These are phyloP conservation scores for Camellia sinensis DNA, from an alignment of 148 eudicot genomes.

Conservation along the genomic window DNA sequence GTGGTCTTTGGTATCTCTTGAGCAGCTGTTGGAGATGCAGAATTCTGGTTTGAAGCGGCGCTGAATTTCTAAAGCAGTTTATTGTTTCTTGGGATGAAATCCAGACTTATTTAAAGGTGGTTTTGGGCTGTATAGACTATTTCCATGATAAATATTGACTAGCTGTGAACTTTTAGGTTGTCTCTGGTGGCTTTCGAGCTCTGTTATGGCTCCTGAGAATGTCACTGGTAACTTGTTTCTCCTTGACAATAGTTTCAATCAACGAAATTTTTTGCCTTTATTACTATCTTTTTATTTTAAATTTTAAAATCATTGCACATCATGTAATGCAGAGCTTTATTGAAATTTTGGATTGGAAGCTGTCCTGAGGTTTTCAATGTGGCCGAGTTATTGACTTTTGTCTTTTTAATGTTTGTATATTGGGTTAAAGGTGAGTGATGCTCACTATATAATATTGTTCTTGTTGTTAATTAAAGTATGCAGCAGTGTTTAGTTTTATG, in stretches of 20 bases:
- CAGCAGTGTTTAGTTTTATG: no score
- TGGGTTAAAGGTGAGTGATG: not conserved
- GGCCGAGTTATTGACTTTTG: not conserved
- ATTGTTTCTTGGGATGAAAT: not conserved
- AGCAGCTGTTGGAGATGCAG: constrained; percentile 49
- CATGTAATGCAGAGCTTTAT: not conserved
- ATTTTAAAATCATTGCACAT: not conserved
- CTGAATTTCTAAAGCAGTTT: not conserved
- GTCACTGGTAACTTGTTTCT: not conserved
- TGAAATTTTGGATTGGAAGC: not conserved
- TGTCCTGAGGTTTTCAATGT: not conserved
- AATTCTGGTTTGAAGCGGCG: constrained; percentile 27
- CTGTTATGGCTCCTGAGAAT: not conserved
- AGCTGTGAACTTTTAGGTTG: not conserved
- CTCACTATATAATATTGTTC: not conserved
- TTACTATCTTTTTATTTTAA: not conserved
- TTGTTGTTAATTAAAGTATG: no score
- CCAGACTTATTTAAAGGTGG: not conserved
- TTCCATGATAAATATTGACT: not conserved
- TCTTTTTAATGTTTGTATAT: not conserved
- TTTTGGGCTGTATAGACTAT: not conserved
- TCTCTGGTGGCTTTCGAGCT: not conserved
- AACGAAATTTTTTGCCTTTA: not conserved
- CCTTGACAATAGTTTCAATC: not conserved
- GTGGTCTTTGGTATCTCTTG: constrained; percentile 53